Evolutionary conservation across 1,139 yeast species (phyloP), one percentile per base, ranked within the genome.

Genomic region (Candida glucosophila): DNA sequence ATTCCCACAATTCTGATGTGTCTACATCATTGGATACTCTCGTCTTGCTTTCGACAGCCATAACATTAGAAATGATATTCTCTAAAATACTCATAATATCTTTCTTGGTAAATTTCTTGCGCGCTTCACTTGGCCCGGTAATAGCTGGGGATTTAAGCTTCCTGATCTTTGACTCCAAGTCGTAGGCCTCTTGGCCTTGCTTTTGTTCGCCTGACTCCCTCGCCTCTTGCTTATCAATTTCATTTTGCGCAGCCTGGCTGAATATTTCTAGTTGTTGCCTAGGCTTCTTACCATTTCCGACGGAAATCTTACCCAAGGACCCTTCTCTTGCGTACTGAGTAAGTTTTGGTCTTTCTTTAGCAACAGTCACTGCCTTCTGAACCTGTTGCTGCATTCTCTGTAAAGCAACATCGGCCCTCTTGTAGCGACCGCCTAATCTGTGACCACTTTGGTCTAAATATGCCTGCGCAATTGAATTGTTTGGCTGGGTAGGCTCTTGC

Each of bases 371-470:
- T 6, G 97, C 97, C 47, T 82, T 82, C 49, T 88, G 94, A 30
- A 92, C 96, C 58, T 90, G 97, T 48, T 88, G 95, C 59, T 90
- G 97, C 96, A 90, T 88, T 66, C 95, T 77, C 58, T 83, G 95
- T 44, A 88, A 67, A 1, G 96, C 96, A 40, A 88, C 80, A 52
- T 85, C 95, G n/a, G 92, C 90, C 47, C 95, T 68, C 58, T 82
- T 77, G 43, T 74, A 71, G 49, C 94, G 76, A 25, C 95, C 92
- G 36, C 95, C 92, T 32, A 82, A 63, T 55, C 92, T 75, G 49
- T 85, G 94, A 25, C 95, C 95, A 37, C 93, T 80, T 53, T 85
- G 94, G 45, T 83, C 93, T 51, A 90, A 64, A 47, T 92, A 88
- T n/a, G 95, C 93, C 49, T 83, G 86, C 10, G 96, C 96, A 61